These are phyloP conservation scores for Pichia paraexigua DNA, from an alignment of 805 yeast species.

Conservation along the genomic window DNA sequence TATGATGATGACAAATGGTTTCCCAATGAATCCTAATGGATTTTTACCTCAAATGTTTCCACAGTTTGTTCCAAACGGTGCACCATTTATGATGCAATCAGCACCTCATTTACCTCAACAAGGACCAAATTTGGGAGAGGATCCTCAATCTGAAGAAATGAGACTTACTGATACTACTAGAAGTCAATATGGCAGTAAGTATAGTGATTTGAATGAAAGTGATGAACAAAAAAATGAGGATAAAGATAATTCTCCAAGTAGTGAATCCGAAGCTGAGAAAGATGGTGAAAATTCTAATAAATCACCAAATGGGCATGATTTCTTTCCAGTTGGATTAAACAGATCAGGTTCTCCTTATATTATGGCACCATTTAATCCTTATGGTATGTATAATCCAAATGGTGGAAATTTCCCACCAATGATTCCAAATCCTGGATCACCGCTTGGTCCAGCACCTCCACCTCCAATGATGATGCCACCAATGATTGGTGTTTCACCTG, in stretches of 20 bases:
- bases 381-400: conserved; percentile 23
- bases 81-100: neutral
- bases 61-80: conserved; percentile 25
- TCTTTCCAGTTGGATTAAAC: conserved; percentile 20
- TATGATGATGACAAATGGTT: conserved; percentile 16
- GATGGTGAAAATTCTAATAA: neutral
- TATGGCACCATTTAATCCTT: conserved; percentile 45
- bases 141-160: conserved; percentile 1
- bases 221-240: neutral
- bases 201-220: neutral
- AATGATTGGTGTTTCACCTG: conserved; percentile 10
- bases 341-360: conserved; percentile 33
- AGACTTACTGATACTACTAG: conserved; percentile 6
- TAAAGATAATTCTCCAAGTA: neutral
- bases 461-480: conserved; percentile 8
- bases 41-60: conserved; percentile 27
- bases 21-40: conserved; percentile 26
- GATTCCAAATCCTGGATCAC: conserved; percentile 18
- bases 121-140: neutral
- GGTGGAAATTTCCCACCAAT: conserved; percentile 11
- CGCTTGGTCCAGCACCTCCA: conserved; percentile 15
- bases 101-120: neutral
- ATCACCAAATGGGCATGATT: conserved; percentile 5
- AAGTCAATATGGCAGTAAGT: conserved; percentile 6
- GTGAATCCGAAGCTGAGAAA: neutral